These are phyloP conservation scores for Anacardium occidentale DNA, from an alignment of 345 rosid species.

Conservation along the genomic window DNA sequence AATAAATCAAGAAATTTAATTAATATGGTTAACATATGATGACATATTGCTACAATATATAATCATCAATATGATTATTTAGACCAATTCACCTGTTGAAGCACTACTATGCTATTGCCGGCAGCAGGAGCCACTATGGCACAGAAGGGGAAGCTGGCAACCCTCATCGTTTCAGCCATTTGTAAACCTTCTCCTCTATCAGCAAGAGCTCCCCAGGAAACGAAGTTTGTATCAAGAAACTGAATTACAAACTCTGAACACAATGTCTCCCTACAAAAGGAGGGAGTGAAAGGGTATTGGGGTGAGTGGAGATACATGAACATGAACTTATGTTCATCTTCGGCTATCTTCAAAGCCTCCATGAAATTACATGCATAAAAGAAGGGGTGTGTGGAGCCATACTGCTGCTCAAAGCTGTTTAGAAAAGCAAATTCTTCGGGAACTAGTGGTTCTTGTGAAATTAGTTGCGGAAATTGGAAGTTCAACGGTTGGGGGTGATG, in stretches of 20 bases:
- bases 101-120: constrained; percentile 43
- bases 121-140: constrained; percentile 52
- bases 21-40: too few relatives aligned
- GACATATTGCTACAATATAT: too few relatives aligned
- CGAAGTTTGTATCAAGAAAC: constrained; percentile 58
- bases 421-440: constrained; percentile 52
- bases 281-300: constrained; percentile 52
- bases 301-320: constrained; percentile 58
- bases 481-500: constrained; percentile 24
- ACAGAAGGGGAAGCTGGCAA: constrained; percentile 54
- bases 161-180: constrained; percentile 38
- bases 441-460: constrained; percentile 26
- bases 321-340: constrained; percentile 50
- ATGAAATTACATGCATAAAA: constrained; percentile 45
- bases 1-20: neutral
- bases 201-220: constrained; percentile 50
- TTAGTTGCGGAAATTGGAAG: constrained; percentile 23
- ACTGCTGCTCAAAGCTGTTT: constrained; percentile 47
- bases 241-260: constrained; percentile 52
- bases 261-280: constrained; percentile 54
- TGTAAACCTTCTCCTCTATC: constrained; percentile 54
- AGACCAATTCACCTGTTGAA: constrained; percentile 45
- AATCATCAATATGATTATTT: neutral
- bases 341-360: constrained; percentile 52
- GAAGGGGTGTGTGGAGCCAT: constrained; percentile 52